Evolutionary conservation across 129 eudicot genomes (phyloP).

Genomic region (Gnaphalium uliginosum): DNA sequence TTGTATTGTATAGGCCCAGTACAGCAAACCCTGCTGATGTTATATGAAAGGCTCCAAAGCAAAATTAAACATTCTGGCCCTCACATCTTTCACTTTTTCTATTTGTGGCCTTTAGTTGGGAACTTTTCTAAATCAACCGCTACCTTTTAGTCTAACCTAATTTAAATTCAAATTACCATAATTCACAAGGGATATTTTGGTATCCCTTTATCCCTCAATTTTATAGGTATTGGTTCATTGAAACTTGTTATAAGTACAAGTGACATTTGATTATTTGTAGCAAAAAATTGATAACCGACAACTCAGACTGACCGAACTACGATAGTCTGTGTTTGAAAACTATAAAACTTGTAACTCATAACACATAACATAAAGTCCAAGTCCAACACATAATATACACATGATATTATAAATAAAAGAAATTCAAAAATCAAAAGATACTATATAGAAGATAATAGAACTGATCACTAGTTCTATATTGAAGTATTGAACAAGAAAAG

Average conservation of each 20-base stretch:
- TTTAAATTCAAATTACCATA: not conserved
- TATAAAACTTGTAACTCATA: too few species aligned
- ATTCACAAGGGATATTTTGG: not conserved
- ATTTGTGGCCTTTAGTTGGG: not conserved
- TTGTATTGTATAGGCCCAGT: slow-evolving; percentile 18
- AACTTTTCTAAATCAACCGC: not conserved
- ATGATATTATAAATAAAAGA: not conserved
- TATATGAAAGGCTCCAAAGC: not conserved
- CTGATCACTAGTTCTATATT: too few species aligned
- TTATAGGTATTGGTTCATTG: not conserved
- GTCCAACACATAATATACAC: too few species aligned
- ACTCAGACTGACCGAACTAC: too few species aligned
- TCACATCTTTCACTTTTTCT: not conserved
- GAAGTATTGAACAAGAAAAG: too few species aligned
- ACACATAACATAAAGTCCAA: too few species aligned
- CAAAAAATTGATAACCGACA: too few species aligned
- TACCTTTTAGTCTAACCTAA: not conserved
- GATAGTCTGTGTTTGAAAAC: too few species aligned
- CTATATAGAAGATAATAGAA: slow-evolving; percentile 6
- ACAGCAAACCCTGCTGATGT: not conserved
- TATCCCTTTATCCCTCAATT: not conserved
- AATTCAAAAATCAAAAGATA: too few species aligned
- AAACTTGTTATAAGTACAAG: not conserved
- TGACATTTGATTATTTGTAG: too few species aligned
- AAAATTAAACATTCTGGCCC: not conserved